Percentiles rank a stretch among this genome's conserved stretches.
Evolutionary conservation across 148 eudicot genomes (phyloP).

Genomic region (Spergularia marina): DNA sequence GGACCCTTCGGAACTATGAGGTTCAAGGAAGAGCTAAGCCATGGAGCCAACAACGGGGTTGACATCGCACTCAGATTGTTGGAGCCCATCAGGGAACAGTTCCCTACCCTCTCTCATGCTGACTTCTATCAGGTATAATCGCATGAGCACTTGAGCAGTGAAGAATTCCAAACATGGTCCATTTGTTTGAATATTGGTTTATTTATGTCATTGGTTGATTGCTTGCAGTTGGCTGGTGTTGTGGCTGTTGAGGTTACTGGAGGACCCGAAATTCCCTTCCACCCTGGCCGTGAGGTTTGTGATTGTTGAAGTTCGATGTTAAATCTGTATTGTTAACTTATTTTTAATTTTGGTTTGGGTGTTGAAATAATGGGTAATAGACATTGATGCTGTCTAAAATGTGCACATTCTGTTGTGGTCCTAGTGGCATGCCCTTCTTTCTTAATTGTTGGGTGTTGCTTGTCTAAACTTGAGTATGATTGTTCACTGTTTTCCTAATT

Average conservation of each 20-base stretch:
- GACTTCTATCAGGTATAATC: slow-evolving; percentile 65
- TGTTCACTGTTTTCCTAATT: no score
- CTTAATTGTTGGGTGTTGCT: no score
- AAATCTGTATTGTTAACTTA: background rate
- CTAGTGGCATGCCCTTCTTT: no score
- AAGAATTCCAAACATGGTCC: background rate
- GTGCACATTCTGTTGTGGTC: no score
- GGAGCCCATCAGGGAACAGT: slow-evolving; percentile 72
- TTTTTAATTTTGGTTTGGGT: background rate
- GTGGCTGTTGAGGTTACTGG: slow-evolving; percentile 95
- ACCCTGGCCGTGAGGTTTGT: slow-evolving; percentile 87
- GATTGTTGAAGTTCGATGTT: background rate
- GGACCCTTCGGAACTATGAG: slow-evolving; percentile 95
- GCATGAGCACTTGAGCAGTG: background rate
- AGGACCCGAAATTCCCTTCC: slow-evolving; percentile 95
- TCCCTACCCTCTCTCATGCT: slow-evolving; percentile 56
- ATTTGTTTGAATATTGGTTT: background rate
- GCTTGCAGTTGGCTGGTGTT: slow-evolving; percentile 76
- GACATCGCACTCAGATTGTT: slow-evolving; percentile 66
- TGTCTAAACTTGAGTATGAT: no score
- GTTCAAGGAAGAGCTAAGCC: slow-evolving; percentile 51
- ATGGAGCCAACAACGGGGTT: slow-evolving; percentile 69
- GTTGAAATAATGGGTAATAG: no score
- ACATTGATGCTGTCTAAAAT: no score
- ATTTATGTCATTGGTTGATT: background rate